Percentiles rank a stretch among this genome's conserved stretches.
Evolutionary conservation across 306 rosid species (phyloP).

Genomic region (Luffa aegyptiaca): DNA sequence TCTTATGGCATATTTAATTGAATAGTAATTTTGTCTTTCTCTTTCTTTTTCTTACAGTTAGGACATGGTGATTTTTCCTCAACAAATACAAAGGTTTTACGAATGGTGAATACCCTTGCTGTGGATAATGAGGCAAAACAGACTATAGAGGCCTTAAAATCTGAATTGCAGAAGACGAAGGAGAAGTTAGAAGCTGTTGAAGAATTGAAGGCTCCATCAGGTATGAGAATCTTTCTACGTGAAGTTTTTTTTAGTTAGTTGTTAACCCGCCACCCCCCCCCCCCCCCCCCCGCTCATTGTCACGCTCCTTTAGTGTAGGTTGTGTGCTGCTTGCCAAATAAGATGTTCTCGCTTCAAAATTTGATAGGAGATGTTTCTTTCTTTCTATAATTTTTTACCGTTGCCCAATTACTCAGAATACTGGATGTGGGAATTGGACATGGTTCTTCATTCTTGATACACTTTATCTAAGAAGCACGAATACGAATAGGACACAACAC

Average conservation of each 20-base stretch:
- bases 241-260: no score
- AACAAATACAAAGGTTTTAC: conserved; percentile 84
- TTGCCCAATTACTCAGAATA: not conserved
- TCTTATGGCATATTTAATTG: not conserved
- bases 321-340: not conserved
- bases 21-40: conserved; percentile 8
- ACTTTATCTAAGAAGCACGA: no score
- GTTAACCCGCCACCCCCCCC: no score
- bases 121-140: conserved; percentile 91
- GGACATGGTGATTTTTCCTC: conserved; percentile 85
- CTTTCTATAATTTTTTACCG: not conserved
- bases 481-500: no score
- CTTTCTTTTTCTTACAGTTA: conserved; percentile 36
- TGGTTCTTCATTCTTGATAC: no score
- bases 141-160: conserved; percentile 81
- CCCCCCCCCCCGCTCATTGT: not conserved
- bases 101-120: conserved; percentile 87
- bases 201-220: conserved; percentile 79
- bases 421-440: not conserved
- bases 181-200: conserved; percentile 92
- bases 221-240: conserved; percentile 18
- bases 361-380: not conserved
- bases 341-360: not conserved
- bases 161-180: conserved; percentile 79
- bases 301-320: not conserved